Percentiles rank a stretch among this genome's conserved stretches.
phyloP scores from a whole-genome alignment of 345 rosid species.

The thale cress (Arabidopsis thaliana) region DNA sequence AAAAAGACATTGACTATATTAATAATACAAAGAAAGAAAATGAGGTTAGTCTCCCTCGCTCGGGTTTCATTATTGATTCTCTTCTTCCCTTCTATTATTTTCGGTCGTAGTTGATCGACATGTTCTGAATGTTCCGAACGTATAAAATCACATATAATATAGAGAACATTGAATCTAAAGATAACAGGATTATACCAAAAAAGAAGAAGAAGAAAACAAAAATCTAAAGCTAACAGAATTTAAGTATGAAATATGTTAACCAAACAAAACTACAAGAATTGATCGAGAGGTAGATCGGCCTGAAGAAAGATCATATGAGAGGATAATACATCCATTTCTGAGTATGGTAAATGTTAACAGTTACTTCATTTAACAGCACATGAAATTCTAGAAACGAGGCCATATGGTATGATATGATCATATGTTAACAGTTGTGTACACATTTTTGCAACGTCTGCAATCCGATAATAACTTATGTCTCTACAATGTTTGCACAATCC shows the following conservation, averaged over 20 bases:
- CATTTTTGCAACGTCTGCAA: background rate
- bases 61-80: constrained; percentile 29
- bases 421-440: background rate
- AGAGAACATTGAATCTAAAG: constrained; percentile 29
- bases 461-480: background rate
- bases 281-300: background rate
- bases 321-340: background rate
- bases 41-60: constrained; percentile 4
- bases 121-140: constrained; percentile 35
- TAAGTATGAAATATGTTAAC: background rate
- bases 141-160: constrained; percentile 22
- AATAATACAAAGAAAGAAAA: constrained; percentile 23
- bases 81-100: constrained; percentile 24
- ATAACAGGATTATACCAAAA: background rate
- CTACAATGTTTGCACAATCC: background rate
- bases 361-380: constrained; percentile 1
- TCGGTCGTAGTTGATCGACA: constrained; percentile 33
- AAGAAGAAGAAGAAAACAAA: too few relatives aligned
- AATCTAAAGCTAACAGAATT: constrained; percentile 21
- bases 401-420: background rate
- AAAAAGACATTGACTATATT: constrained; percentile 14
- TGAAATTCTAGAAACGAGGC: background rate
- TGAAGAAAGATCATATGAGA: background rate
- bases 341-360: background rate
- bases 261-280: background rate